Conservation (phyloP, 2,329 filamentous ascomycete genomes). For the Aaosphaeria pasadenensis region DNA sequence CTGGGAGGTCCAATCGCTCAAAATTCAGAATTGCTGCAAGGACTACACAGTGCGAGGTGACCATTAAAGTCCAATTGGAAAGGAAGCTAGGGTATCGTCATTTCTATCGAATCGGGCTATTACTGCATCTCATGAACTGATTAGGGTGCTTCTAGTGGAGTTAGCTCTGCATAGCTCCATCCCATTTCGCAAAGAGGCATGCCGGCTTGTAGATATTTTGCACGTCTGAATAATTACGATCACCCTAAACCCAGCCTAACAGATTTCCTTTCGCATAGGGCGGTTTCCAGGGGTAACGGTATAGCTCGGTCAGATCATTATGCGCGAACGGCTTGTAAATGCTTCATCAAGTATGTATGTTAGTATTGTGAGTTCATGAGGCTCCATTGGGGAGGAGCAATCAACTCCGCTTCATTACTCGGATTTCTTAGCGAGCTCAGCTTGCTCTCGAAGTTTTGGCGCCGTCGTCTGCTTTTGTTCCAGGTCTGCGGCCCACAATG, state of each 20-base stretch:
- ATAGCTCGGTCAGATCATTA: conserved; percentile 1
- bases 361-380: not conserved
- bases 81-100: too few relatives aligned
- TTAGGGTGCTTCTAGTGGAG: too few relatives aligned
- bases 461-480: conserved; percentile 48
- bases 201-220: too few relatives aligned
- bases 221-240: not conserved
- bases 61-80: too few relatives aligned
- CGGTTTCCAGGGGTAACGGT: conserved; percentile 33
- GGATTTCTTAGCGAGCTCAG: conserved; percentile 30
- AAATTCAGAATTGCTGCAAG: too few relatives aligned
- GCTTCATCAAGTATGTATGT: not conserved
- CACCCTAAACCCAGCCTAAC: conserved; percentile 22
- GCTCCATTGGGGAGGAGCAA: not conserved
- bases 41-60: too few relatives aligned
- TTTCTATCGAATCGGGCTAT: too few relatives aligned
- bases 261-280: conserved; percentile 30
- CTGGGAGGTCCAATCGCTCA: too few relatives aligned
- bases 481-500: conserved; percentile 89
- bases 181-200: too few relatives aligned
- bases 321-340: not conserved
- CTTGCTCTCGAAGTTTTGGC: conserved; percentile 34
- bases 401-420: conserved; percentile 26
- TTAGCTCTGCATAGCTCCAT: too few relatives aligned
- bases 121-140: too few relatives aligned